Conservation (phyloP, 2,329 filamentous ascomycete genomes). For the Fusarium begoniae region DNA sequence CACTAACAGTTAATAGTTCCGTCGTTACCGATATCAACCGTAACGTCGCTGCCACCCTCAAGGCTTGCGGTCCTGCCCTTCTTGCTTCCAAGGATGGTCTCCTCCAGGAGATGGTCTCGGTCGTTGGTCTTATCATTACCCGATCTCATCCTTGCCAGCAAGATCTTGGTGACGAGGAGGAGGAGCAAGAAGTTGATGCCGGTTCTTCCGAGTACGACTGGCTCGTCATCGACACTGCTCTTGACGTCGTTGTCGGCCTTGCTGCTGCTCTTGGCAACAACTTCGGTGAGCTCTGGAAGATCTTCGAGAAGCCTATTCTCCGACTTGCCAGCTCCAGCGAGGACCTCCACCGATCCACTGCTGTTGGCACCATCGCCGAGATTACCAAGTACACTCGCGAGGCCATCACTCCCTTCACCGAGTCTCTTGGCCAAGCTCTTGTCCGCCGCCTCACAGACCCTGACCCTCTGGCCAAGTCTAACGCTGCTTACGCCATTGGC, state of each 20-base stretch:
- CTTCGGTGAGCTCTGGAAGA: constrained; percentile 92
- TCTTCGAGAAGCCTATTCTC: constrained; percentile 91
- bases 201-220: constrained; percentile 97
- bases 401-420: constrained; percentile 83
- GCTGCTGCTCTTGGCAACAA: constrained; percentile 81
- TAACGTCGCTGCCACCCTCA: constrained; percentile 88
- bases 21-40: constrained; percentile 96
- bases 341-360: constrained; percentile 85
- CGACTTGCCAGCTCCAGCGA: constrained; percentile 89
- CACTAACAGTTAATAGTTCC: constrained; percentile 68
- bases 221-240: constrained; percentile 92
- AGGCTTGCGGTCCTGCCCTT: constrained; percentile 88
- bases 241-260: constrained; percentile 89
- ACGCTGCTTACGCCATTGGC: constrained; percentile 91
- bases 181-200: constrained; percentile 74
- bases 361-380: constrained; percentile 92
- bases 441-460: constrained; percentile 89
- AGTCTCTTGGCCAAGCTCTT: constrained; percentile 79
- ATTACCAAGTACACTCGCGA: constrained; percentile 85
- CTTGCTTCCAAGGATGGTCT: constrained; percentile 74
- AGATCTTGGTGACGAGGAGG: constrained; percentile 84
- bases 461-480: constrained; percentile 91
- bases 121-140: constrained; percentile 81
- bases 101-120: constrained; percentile 79
- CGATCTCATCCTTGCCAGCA: constrained; percentile 94